A percentile compares a stretch with the other conserved stretches of the same genome.
Conservation (phyloP, 805 yeast species). For the Kluyveromyces aestuarii region DNA sequence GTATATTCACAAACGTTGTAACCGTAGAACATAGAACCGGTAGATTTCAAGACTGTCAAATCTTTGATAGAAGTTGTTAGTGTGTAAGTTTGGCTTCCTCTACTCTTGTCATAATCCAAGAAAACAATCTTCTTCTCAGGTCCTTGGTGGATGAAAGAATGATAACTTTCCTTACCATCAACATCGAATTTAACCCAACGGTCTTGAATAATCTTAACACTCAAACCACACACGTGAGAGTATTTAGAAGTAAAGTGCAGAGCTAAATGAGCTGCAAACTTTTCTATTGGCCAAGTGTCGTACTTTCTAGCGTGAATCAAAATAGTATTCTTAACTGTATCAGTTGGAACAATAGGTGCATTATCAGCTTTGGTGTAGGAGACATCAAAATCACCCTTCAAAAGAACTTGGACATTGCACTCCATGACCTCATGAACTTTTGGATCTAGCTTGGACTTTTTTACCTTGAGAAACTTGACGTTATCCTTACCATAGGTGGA, state of each 20-base stretch:
- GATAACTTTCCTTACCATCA: constrained; percentile 67
- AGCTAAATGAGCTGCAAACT: constrained; percentile 78
- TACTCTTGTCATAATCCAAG: constrained; percentile 40
- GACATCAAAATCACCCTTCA: constrained; percentile 69
- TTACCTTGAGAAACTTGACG: constrained; percentile 86
- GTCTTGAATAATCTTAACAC: constrained; percentile 57
- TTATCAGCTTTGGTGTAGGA: constrained; percentile 88
- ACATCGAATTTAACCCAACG: constrained; percentile 75
- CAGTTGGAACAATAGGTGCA: constrained; percentile 85
- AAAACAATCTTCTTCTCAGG: constrained; percentile 64
- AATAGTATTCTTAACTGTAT: constrained; percentile 85
- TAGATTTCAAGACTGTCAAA: constrained; percentile 77
- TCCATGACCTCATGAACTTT: constrained; percentile 74
- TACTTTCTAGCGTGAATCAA: constrained; percentile 72
- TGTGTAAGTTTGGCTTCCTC: constrained; percentile 39
- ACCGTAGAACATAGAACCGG: constrained; percentile 89
- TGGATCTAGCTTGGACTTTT: constrained; percentile 66
- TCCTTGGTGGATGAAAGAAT: constrained; percentile 80
- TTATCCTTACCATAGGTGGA: constrained; percentile 88
- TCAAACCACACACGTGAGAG: constrained; percentile 64
- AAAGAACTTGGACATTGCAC: constrained; percentile 67
- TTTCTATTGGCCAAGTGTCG: constrained; percentile 86
- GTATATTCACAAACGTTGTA: constrained; percentile 83
- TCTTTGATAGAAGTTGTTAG: constrained; percentile 67
- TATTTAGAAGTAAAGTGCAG: constrained; percentile 74